A percentile compares a stretch with the other conserved stretches of the same genome.
Conservation (phyloP, 352 stramenopile genomes). For the Globisporangium okanoganense region DNA sequence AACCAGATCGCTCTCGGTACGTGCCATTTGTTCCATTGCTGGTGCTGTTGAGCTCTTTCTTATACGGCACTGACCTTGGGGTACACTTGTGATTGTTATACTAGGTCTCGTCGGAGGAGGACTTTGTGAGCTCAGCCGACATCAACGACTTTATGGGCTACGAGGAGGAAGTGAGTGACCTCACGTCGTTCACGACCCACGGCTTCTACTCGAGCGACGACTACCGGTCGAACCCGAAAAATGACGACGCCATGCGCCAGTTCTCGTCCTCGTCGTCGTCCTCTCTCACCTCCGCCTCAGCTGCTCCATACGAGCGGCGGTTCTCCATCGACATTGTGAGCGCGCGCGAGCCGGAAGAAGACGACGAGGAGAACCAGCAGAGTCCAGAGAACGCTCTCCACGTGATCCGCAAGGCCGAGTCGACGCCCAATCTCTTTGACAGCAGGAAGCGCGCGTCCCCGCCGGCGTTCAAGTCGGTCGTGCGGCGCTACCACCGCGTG, state of each 20-base stretch:
- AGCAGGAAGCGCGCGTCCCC: neutral
- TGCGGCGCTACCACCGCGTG: conserved; percentile 1
- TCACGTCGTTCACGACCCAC: conserved; percentile 40
- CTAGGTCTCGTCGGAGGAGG: conserved; percentile 17
- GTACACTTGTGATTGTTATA: neutral
- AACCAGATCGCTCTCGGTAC: conserved; percentile 51
- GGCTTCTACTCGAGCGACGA: conserved; percentile 28
- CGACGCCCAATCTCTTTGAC: conserved; percentile 12
- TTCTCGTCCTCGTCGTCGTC: conserved; percentile 3
- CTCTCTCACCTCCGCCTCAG: neutral
- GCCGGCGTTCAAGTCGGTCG: neutral
- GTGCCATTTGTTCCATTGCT: conserved; percentile 13
- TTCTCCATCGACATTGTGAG: conserved; percentile 12
- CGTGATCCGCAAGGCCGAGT: neutral
- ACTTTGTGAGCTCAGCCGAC: conserved; percentile 31
- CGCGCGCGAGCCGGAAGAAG: conserved; percentile 14
- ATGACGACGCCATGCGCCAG: conserved; percentile 7
- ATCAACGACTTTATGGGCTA: conserved; percentile 55
- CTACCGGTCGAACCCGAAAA: conserved; percentile 2
- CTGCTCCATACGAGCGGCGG: neutral
- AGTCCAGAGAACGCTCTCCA: neutral
- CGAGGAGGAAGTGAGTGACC: conserved; percentile 31
- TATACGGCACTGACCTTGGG: neutral
- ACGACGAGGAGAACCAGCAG: conserved; percentile 12
- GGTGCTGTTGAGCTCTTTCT: conserved; percentile 10